phyloP scores from a whole-genome alignment of 2,329 filamentous ascomycete species.

The Aschersonia sp. region DNA sequence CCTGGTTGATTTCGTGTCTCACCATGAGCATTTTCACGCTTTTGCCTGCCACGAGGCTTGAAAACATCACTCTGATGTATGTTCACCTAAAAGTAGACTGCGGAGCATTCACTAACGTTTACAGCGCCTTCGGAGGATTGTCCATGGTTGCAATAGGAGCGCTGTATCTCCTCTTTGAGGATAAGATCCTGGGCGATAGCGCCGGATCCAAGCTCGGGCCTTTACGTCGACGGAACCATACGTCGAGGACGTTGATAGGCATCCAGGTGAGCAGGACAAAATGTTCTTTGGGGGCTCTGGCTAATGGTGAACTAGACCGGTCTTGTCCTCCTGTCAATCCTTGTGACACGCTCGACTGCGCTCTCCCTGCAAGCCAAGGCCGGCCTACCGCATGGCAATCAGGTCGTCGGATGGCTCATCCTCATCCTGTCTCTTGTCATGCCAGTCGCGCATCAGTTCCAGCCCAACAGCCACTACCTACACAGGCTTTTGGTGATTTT shows the following conservation, averaged over 20 bases:
- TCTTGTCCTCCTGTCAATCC: conserved; percentile 63
- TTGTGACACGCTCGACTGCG: conserved; percentile 79
- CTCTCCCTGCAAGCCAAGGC: conserved; percentile 70
- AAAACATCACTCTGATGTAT: conserved; percentile 62
- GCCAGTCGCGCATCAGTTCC: conserved; percentile 67
- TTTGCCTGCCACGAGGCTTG: conserved; percentile 72
- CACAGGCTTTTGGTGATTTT: conserved; percentile 83
- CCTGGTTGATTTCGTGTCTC: conserved; percentile 65
- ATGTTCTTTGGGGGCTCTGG: background rate
- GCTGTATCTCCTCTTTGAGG: conserved; percentile 68
- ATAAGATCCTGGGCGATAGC: conserved; percentile 34
- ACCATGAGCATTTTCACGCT: conserved; percentile 86
- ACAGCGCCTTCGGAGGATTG: conserved; percentile 56
- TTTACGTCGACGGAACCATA: conserved; percentile 4
- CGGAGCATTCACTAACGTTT: conserved; percentile 4
- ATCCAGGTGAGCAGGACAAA: conserved; percentile 36
- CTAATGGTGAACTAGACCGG: conserved; percentile 38
- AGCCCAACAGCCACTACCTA: conserved; percentile 76
- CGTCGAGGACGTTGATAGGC: conserved; percentile 41
- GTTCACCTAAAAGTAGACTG: conserved; percentile 10
- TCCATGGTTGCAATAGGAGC: conserved; percentile 67
- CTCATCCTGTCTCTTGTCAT: conserved; percentile 62
- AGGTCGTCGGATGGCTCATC: conserved; percentile 72
- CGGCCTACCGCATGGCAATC: conserved; percentile 76
- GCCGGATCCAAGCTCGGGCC: conserved; percentile 4